A percentile compares a stretch with the other conserved stretches of the same genome.
These are phyloP conservation scores for Aspergillus sclerotialis DNA, from an alignment of 2,329 filamentous ascomycete species.

Conservation along the genomic window DNA sequence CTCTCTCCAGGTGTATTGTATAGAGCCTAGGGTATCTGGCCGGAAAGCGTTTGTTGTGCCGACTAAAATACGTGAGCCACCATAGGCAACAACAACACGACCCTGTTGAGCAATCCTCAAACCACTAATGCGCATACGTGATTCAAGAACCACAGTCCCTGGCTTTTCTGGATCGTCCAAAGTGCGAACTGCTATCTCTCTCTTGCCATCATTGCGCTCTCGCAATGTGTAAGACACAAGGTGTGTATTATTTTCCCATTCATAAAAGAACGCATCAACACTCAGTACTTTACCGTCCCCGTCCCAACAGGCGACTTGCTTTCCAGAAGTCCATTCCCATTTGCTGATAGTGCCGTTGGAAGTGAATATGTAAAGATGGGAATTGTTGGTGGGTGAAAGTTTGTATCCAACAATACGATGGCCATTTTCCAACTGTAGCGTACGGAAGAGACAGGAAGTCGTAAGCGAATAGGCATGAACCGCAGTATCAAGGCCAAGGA, in stretches of 20 bases:
- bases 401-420: constrained; percentile 45
- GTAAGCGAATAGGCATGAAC: constrained; percentile 74
- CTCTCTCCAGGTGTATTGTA: constrained; percentile 49
- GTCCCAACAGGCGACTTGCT: constrained; percentile 39
- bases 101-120: constrained; percentile 25
- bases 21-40: constrained; percentile 28
- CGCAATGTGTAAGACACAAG: constrained; percentile 34
- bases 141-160: constrained; percentile 22
- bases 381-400: constrained; percentile 44
- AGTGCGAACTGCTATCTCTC: constrained; percentile 22
- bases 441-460: constrained; percentile 72
- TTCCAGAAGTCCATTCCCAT: constrained; percentile 53
- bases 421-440: constrained; percentile 52
- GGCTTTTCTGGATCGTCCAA: constrained; percentile 15
- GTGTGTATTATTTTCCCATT: constrained; percentile 17
- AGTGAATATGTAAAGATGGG: constrained; percentile 49
- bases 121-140: constrained; percentile 18
- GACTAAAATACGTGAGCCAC: constrained; percentile 48
- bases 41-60: constrained; percentile 43
- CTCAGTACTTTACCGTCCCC: constrained; percentile 29
- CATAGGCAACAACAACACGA: constrained; percentile 31
- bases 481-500: constrained; percentile 66
- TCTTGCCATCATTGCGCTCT: constrained; percentile 31
- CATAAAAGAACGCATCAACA: constrained; percentile 15
- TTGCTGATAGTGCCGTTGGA: constrained; percentile 45